Conservation (phyloP, 75 land plant genomes). For the Pinus albicaulis region DNA sequence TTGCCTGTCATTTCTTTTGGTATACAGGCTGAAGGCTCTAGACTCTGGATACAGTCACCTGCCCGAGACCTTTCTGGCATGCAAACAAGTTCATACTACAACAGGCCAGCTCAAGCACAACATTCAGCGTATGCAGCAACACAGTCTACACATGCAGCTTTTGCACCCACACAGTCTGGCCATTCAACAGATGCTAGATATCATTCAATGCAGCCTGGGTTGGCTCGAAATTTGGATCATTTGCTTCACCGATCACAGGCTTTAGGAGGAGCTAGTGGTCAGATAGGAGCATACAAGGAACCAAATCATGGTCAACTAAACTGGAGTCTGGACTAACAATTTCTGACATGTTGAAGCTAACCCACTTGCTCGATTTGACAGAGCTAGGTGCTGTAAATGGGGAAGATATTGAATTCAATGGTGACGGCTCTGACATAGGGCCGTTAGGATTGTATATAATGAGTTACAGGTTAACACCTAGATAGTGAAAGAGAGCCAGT, state of each 20-base stretch:
- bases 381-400: constrained; percentile 1
- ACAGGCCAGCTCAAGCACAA: constrained; percentile 62
- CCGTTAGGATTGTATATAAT: constrained; percentile 16
- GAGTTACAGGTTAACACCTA: not conserved
- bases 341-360: constrained; percentile 26
- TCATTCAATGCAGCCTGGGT: constrained; percentile 55
- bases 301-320: constrained; percentile 65
- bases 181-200: constrained; percentile 56
- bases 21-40: constrained; percentile 78
- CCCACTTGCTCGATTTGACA: not conserved
- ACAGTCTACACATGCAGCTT: constrained; percentile 65
- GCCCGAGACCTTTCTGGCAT: constrained; percentile 62
- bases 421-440: constrained; percentile 5
- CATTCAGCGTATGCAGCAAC: constrained; percentile 62
- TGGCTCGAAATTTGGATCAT: constrained; percentile 56
- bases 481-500: too few relatives aligned
- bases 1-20: not conserved
- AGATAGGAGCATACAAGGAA: constrained; percentile 55
- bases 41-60: constrained; percentile 66
- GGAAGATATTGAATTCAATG: constrained; percentile 4
- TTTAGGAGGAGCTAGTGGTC: constrained; percentile 64
- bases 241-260: constrained; percentile 83
- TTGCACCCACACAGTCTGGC: constrained; percentile 50
- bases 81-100: constrained; percentile 71
- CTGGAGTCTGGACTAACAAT: constrained; percentile 60